A percentile compares a stretch with the other conserved stretches of the same genome.
phyloP scores from a whole-genome alignment of 1,139 yeast species.

The Protomyces lactucae-debilis region DNA sequence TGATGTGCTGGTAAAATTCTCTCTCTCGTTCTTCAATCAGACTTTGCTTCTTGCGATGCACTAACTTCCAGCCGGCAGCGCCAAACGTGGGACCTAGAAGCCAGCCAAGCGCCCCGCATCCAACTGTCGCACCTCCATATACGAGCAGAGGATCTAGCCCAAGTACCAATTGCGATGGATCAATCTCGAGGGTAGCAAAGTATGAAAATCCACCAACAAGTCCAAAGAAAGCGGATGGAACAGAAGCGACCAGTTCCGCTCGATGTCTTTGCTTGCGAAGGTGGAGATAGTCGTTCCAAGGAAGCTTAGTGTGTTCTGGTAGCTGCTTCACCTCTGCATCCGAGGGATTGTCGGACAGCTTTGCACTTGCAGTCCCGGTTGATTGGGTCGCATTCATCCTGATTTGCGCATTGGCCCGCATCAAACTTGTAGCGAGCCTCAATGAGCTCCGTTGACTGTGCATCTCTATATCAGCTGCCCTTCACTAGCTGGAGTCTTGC shows the following conservation, averaged over 20 bases:
- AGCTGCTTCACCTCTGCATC: slow-evolving; percentile 11
- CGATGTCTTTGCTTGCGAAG: slow-evolving; percentile 71
- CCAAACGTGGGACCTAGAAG: slow-evolving; percentile 82
- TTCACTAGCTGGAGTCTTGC: too few species aligned
- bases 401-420: too few species aligned
- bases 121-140: slow-evolving; percentile 58
- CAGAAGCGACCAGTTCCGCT: slow-evolving; percentile 62
- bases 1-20: slow-evolving; percentile 66
- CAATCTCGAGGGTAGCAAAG: slow-evolving; percentile 66
- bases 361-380: not conserved
- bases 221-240: slow-evolving; percentile 62
- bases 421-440: too few species aligned
- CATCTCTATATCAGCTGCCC: too few species aligned
- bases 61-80: slow-evolving; percentile 56
- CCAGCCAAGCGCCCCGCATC: slow-evolving; percentile 74
- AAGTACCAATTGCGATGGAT: slow-evolving; percentile 71
- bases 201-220: slow-evolving; percentile 69
- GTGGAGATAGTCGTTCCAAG: slow-evolving; percentile 49
- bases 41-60: slow-evolving; percentile 38
- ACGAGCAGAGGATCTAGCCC: slow-evolving; percentile 86
- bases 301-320: slow-evolving; percentile 4
- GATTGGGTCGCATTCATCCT: not conserved
- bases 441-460: too few species aligned
- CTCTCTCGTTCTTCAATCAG: slow-evolving; percentile 46
- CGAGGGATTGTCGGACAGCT: slow-evolving; percentile 8